These are phyloP conservation scores for Arachnomyces sp. DNA, from an alignment of 2,329 filamentous ascomycete genomes.

Conservation along the genomic window DNA sequence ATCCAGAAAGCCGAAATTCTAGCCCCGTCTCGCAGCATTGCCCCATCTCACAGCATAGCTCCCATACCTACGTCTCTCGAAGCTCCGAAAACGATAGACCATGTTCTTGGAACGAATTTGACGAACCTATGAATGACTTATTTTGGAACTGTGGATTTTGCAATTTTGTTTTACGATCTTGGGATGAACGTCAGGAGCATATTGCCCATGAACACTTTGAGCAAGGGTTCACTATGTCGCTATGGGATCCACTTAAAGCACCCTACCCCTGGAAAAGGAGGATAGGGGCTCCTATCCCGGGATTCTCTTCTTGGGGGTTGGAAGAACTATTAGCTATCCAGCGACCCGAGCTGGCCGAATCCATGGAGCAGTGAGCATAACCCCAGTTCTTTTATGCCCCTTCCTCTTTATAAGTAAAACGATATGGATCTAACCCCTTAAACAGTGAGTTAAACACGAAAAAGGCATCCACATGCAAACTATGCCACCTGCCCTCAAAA, in stretches of 20 bases:
- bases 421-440: too few relatives aligned
- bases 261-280: constrained; percentile 9
- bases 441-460: too few relatives aligned
- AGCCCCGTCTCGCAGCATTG: too few relatives aligned
- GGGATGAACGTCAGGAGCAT: constrained; percentile 12
- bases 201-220: constrained; percentile 10
- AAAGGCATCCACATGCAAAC: too few relatives aligned
- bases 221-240: constrained; percentile 8
- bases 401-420: too few relatives aligned
- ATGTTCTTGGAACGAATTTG: not conserved
- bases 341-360: constrained; percentile 6
- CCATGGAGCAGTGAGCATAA: constrained; percentile 5
- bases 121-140: too few relatives aligned
- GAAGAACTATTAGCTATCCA: constrained; percentile 4
- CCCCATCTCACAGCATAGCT: too few relatives aligned
- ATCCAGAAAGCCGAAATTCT: not conserved
- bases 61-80: too few relatives aligned
- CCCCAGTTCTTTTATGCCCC: not conserved
- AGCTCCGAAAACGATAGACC: too few relatives aligned
- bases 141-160: constrained; percentile 14
- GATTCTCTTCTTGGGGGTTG: constrained; percentile 7
- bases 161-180: constrained; percentile 7
- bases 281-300: constrained; percentile 6
- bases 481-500: too few relatives aligned
- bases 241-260: constrained; percentile 10